Evolutionary conservation across 805 yeast genomes (phyloP).

Genomic region (Zygotorulaspora sp.): DNA sequence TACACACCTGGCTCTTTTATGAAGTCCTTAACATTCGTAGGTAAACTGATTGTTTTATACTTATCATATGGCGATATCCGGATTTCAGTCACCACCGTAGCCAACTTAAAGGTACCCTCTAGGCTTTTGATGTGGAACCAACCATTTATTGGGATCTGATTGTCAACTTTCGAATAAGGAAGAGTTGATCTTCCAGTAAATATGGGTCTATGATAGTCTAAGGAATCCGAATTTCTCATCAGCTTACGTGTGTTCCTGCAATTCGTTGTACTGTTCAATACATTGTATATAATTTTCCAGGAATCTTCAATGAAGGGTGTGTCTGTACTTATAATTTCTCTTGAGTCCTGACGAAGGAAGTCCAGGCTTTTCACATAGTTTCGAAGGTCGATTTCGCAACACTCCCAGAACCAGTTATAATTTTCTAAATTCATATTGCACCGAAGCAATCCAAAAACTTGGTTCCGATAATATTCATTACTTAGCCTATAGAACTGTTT

Average conservation of each 20-base stretch:
- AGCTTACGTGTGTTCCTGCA: conserved; percentile 9
- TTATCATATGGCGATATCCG: conserved; percentile 11
- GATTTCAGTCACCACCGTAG: conserved; percentile 17
- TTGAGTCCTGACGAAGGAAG: conserved; percentile 11
- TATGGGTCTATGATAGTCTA: conserved; percentile 13
- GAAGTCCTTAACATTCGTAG: conserved; percentile 18
- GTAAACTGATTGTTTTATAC: conserved; percentile 14
- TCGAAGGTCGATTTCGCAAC: conserved; percentile 2
- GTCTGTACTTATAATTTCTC: conserved; percentile 4
- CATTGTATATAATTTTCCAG: conserved; percentile 21
- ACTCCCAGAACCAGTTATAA: conserved; percentile 13
- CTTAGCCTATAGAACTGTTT: conserved; percentile 12
- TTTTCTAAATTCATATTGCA: not conserved
- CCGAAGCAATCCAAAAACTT: conserved; percentile 8
- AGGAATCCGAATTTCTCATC: conserved; percentile 3
- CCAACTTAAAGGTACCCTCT: conserved; percentile 11
- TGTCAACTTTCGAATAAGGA: conserved; percentile 5
- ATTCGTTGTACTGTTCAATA: conserved; percentile 12
- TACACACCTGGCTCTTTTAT: conserved; percentile 21
- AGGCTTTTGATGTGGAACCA: conserved; percentile 21
- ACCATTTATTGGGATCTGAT: conserved; percentile 16
- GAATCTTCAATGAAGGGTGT: conserved; percentile 16
- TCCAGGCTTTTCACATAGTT: conserved; percentile 16
- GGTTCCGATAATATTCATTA: conserved; percentile 18
- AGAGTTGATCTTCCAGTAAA: conserved; percentile 11